Evolutionary conservation across 2,329 filamentous ascomycete genomes (phyloP).

Genomic region (Colletotrichum graminicola): DNA sequence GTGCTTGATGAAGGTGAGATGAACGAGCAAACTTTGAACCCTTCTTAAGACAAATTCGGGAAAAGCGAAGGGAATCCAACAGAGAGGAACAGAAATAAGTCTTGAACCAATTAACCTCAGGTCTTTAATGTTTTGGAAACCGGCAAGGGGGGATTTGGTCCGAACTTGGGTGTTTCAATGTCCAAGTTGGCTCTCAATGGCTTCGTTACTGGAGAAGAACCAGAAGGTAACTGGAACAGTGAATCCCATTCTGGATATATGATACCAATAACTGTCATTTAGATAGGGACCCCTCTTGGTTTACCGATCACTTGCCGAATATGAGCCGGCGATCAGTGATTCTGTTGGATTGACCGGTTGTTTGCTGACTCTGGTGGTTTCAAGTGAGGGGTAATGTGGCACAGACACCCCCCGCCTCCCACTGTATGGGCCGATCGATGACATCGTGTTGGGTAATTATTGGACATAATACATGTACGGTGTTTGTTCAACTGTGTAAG

Average conservation of each 20-base stretch:
- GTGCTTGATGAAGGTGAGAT: not conserved
- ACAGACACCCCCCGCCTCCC: not conserved
- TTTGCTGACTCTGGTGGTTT: not conserved
- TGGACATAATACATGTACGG: too few species aligned
- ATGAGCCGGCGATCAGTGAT: not conserved
- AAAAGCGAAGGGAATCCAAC: not conserved
- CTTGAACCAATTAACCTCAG: accelerated
- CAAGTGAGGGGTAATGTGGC: slow-evolving; percentile 2
- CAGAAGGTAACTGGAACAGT: not conserved
- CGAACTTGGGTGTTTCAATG: not conserved
- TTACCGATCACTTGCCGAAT: not conserved
- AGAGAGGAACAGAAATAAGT: accelerated
- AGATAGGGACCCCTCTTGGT: too few species aligned
- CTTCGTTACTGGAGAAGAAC: not conserved
- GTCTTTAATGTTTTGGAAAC: not conserved
- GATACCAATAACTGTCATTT: not conserved
- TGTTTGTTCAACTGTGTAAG: too few species aligned
- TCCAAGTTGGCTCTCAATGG: not conserved
- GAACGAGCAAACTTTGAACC: not conserved
- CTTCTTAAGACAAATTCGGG: not conserved
- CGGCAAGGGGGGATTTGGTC: not conserved
- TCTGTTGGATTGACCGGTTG: not conserved
- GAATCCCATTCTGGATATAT: too few species aligned
- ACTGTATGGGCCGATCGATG: too few species aligned
- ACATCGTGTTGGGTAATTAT: too few species aligned